A percentile compares a stretch with the other conserved stretches of the same genome.
phyloP scores from a whole-genome alignment of 164 flowering plant species.

The Euptelea pleiosperma region DNA sequence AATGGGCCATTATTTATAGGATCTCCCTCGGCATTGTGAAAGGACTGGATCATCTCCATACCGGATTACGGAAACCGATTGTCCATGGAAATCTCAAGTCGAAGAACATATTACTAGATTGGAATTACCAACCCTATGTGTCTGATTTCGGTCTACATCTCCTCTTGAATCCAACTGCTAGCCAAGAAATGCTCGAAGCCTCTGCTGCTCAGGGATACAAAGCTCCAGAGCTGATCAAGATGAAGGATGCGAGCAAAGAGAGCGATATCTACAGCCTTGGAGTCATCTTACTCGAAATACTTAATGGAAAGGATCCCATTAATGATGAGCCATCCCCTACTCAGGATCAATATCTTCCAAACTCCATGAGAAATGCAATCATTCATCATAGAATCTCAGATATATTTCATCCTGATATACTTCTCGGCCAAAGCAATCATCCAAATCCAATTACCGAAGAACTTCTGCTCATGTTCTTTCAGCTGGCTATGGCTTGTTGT shows the following conservation, averaged over 20 bases:
- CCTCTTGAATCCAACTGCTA: slow-evolving; percentile 59
- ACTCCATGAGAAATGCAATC: slow-evolving; percentile 56
- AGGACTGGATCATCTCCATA: slow-evolving; percentile 80
- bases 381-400: slow-evolving; percentile 54
- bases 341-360: slow-evolving; percentile 56
- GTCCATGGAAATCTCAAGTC: slow-evolving; percentile 91
- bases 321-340: slow-evolving; percentile 42
- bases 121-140: slow-evolving; percentile 43
- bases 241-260: slow-evolving; percentile 65
- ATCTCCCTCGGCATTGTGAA: slow-evolving; percentile 68
- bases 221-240: slow-evolving; percentile 95
- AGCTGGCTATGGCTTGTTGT: slow-evolving; percentile 91
- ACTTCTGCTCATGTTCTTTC: slow-evolving; percentile 56
- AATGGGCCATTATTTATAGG: slow-evolving; percentile 57
- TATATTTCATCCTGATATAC: slow-evolving; percentile 54
- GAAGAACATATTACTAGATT: slow-evolving; percentile 66
- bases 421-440: slow-evolving; percentile 32
- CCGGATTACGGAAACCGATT: slow-evolving; percentile 53
- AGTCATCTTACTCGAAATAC: slow-evolving; percentile 74
- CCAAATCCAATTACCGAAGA: slow-evolving; percentile 45
- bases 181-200: slow-evolving; percentile 78
- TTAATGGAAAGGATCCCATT: slow-evolving; percentile 71
- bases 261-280: slow-evolving; percentile 87
- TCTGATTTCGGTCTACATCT: slow-evolving; percentile 81
- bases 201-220: slow-evolving; percentile 76